These are phyloP conservation scores for Cladorrhinum samala DNA, from an alignment of 495 filamentous ascomycete species.

Conservation along the genomic window DNA sequence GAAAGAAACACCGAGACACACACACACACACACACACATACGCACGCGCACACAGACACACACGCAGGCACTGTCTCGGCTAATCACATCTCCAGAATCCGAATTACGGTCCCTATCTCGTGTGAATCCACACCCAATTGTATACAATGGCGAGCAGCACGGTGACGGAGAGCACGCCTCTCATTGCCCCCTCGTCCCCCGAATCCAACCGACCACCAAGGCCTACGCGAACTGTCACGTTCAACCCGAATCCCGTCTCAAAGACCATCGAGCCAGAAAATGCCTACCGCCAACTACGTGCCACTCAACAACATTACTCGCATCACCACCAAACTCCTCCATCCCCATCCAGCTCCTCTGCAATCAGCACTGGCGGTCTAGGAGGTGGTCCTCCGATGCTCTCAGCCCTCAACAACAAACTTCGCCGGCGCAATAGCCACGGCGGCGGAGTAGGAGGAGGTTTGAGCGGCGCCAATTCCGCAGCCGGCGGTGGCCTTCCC, in stretches of 20 bases:
- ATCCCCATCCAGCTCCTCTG: conserved; percentile 24
- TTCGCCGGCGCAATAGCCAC: conserved; percentile 78
- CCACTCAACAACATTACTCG: conserved; percentile 11
- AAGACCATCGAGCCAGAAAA: conserved; percentile 45
- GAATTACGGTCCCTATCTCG: too few relatives aligned
- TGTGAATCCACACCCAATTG: background rate
- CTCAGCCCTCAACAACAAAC: conserved; percentile 77
- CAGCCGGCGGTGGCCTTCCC: conserved; percentile 32
- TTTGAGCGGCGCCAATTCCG: background rate
- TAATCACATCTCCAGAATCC: too few relatives aligned
- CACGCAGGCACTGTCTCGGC: too few relatives aligned
- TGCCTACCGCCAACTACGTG: conserved; percentile 8
- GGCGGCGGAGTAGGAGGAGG: conserved; percentile 37
- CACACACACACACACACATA: too few relatives aligned
- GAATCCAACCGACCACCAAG: conserved; percentile 30
- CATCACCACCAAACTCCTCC: conserved; percentile 13
- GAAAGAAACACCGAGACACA: too few relatives aligned
- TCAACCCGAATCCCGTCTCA: conserved; percentile 44
- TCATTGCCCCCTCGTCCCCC: conserved; percentile 29
- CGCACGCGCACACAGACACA: too few relatives aligned
- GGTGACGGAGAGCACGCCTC: conserved; percentile 28
- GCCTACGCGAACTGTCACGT: conserved; percentile 41
- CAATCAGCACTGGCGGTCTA: conserved; percentile 24
- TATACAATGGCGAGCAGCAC: conserved; percentile 16
- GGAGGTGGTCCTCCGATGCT: conserved; percentile 59